These are phyloP conservation scores for Eucalyptus pauciflora DNA, from an alignment of 345 rosid species.

Conservation along the genomic window DNA sequence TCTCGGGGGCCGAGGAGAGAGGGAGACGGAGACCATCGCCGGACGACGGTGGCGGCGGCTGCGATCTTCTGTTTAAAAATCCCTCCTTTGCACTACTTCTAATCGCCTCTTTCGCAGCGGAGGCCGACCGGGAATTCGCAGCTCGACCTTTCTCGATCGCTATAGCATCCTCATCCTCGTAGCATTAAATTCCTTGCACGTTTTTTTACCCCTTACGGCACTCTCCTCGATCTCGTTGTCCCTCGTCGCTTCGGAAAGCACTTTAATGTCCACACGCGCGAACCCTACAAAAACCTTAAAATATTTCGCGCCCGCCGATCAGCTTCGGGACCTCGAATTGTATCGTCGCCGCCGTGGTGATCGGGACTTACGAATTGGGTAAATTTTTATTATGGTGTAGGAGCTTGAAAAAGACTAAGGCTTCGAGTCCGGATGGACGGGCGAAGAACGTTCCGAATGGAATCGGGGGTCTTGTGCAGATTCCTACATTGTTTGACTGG, in stretches of 20 bases:
- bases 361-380: neutral
- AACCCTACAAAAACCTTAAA: neutral
- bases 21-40: neutral
- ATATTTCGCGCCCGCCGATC: neutral
- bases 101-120: neutral
- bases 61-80: neutral
- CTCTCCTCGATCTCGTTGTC: neutral
- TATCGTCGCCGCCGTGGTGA: neutral
- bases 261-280: neutral
- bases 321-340: neutral
- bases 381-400: neutral
- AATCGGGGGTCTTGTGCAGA: neutral
- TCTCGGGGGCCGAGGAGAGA: neutral
- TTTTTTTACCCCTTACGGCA: neutral
- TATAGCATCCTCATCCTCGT: too few relatives aligned
- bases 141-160: neutral
- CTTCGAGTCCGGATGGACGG: neutral
- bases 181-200: neutral
- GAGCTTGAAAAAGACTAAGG: neutral
- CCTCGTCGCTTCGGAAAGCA: neutral
- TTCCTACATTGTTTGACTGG: neutral
- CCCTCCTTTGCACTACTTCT: neutral
- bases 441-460: neutral
- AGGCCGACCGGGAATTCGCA: neutral
- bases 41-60: neutral